Evolutionary conservation across 345 rosid species (phyloP), one percentile per base, ranked within the genome.

Genomic region (Theobroma cacao): DNA sequence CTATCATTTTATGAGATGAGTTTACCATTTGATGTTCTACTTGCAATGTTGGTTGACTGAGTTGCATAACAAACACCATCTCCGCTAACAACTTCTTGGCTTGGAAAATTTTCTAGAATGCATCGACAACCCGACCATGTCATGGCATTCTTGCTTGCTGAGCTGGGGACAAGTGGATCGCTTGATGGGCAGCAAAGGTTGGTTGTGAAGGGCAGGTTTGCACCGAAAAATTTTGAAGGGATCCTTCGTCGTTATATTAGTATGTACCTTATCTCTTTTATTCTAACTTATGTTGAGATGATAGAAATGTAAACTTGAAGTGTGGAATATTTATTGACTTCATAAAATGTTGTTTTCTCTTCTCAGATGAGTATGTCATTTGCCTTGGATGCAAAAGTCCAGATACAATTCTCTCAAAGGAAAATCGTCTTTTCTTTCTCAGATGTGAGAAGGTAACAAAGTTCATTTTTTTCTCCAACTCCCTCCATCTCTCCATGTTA

Each of bases 311-410:
- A 43, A 43, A 74, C 34, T 2, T 36, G 41, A 20, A 3, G 71
- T n/a, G 5, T 4, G 13, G 47, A 62, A 10, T 60, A 8, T 69
- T 72, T 45, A 65, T 30, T 66, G 28, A 45, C 65, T 17, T 56
- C 8, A 1, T 30, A 18, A 67, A 43, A 12, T 53, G 8, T 72
- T 71, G 12, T 61, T 72, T 70, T 3, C 7, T 64, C 31, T 66
- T 73, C 70, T 17, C 82, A 87, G 90, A 86, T 74, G 84, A 86
- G 77, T 89, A 84, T 58, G 88, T 89, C 15, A 62, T 83, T 55
- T 87, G 87, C 78, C 64, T 73, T 82, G 77, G 85, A 72, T 89
- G 90, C 82, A 87, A 77, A 79, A 86, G 85, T 83, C 87, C 89
- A n/a, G 87, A 82, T 80, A 87, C 89, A 18, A 80, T 78, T 40